Evolutionary conservation across 768 basidiomycete species (phyloP).

Genomic region (Collybiopsis confluens): DNA sequence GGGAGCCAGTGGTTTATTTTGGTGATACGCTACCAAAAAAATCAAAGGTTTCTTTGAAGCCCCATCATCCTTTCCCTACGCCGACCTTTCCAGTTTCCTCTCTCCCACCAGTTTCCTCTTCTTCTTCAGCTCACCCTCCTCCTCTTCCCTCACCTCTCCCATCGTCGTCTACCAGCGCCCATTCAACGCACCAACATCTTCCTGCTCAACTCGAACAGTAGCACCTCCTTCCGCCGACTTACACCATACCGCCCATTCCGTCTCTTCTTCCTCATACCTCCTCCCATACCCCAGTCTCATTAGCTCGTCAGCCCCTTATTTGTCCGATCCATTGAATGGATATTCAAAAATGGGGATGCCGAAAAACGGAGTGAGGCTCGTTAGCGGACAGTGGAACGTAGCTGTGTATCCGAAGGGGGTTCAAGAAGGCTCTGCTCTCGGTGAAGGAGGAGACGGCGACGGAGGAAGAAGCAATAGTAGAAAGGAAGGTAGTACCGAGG

Average conservation of each 20-base stretch:
- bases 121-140: constrained; percentile 20
- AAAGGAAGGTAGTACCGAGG: no score
- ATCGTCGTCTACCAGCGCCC: constrained; percentile 27
- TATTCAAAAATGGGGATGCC: constrained; percentile 81
- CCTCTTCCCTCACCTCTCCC: constrained; percentile 14
- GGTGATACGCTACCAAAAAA: neutral
- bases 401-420: constrained; percentile 74
- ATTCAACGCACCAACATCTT: constrained; percentile 31
- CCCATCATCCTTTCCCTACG: constrained; percentile 16
- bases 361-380: constrained; percentile 80
- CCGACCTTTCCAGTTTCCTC: no score
- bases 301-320: constrained; percentile 62
- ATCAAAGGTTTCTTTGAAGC: constrained; percentile 14
- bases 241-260: constrained; percentile 55
- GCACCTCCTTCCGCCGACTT: constrained; percentile 56
- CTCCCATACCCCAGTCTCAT: constrained; percentile 63
- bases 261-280: constrained; percentile 53
- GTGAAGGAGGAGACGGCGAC: no score
- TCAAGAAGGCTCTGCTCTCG: no score
- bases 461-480: no score
- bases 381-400: constrained; percentile 74
- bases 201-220: no score
- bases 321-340: constrained; percentile 79
- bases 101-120: no score
- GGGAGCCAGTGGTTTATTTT: neutral